phyloP scores from a whole-genome alignment of 2,329 filamentous ascomycete species.

The Diaporthe ilicicola region DNA sequence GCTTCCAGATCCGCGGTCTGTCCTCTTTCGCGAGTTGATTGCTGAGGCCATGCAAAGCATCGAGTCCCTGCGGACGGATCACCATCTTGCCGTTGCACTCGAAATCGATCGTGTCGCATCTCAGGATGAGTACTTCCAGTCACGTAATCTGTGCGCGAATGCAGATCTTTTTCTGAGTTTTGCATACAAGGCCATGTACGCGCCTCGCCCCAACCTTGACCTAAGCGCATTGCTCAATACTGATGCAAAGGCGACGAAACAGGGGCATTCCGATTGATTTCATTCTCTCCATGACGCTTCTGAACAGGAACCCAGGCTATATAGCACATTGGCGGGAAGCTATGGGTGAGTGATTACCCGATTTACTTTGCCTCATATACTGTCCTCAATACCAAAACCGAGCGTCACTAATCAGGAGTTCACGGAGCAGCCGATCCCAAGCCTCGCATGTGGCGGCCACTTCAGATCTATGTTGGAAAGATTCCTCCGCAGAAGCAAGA shows the following conservation, averaged over 20 bases:
- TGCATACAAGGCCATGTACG: conserved; percentile 11
- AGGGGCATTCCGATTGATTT: not conserved
- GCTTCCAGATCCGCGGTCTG: not conserved
- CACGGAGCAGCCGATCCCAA: not conserved
- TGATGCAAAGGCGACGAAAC: not conserved
- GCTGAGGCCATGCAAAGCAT: not conserved
- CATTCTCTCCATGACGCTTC: conserved; percentile 7
- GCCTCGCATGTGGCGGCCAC: conserved; percentile 6
- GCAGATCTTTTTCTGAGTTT: conserved; percentile 9
- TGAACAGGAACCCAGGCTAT: conserved; percentile 14
- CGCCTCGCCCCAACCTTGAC: no score
- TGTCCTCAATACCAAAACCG: not conserved
- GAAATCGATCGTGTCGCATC: conserved; percentile 6
- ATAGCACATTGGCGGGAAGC: not conserved
- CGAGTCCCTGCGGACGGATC: not conserved
- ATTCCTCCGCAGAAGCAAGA: not conserved
- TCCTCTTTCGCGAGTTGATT: conserved; percentile 1
- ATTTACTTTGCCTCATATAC: no score
- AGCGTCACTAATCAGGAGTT: not conserved
- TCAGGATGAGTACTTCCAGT: not conserved
- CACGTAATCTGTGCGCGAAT: not conserved
- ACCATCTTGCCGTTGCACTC: not conserved
- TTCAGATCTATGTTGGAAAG: conserved; percentile 1
- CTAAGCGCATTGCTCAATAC: not conserved
- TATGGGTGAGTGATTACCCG: not conserved